Conservation (phyloP, 805 yeast species). For the Ogataea paradorogensis region DNA sequence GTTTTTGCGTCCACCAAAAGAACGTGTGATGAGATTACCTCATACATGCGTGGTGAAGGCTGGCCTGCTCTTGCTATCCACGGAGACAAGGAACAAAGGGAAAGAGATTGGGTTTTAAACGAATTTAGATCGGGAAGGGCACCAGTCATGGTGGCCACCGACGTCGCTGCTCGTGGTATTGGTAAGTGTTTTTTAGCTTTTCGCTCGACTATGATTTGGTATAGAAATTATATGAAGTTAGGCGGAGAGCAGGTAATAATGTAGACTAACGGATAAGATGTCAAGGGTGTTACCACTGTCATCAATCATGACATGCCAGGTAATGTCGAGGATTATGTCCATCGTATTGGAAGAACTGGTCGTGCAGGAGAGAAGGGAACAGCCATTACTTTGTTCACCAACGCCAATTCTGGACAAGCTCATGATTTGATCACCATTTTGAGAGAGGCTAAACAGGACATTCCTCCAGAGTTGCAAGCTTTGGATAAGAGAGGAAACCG, state of each 20-base stretch:
- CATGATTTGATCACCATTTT: slow-evolving; percentile 85
- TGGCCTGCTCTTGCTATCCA: slow-evolving; percentile 99
- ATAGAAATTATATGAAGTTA: slow-evolving; percentile 10
- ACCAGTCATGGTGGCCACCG: slow-evolving; percentile 98
- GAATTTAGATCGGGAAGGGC: slow-evolving; percentile 92
- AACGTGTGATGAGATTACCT: slow-evolving; percentile 93
- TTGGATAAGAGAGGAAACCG: slow-evolving; percentile 75
- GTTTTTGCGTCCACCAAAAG: slow-evolving; percentile 97
- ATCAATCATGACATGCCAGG: slow-evolving; percentile 97
- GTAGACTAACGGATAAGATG: slow-evolving; percentile 54
- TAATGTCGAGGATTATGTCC: slow-evolving; percentile 97
- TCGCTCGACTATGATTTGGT: slow-evolving; percentile 11
- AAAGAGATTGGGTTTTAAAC: slow-evolving; percentile 96
- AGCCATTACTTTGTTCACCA: slow-evolving; percentile 91
- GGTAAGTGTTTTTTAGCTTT: slow-evolving; percentile 61
- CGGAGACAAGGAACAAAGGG: slow-evolving; percentile 97
- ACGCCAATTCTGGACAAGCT: slow-evolving; percentile 82
- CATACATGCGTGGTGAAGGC: slow-evolving; percentile 89
- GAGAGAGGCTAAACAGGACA: slow-evolving; percentile 90
- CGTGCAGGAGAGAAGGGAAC: slow-evolving; percentile 98
- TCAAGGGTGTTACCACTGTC: slow-evolving; percentile 93
- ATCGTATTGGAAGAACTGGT: slow-evolving; percentile 99
- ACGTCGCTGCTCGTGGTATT: slow-evolving; percentile 99
- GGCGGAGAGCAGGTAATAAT: slow-evolving; percentile 16
- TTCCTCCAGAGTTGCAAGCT: slow-evolving; percentile 76